A percentile compares a stretch with the other conserved stretches of the same genome.
These are phyloP conservation scores for Xylaria sp. DNA, from an alignment of 2,329 filamentous ascomycete species.

Conservation along the genomic window DNA sequence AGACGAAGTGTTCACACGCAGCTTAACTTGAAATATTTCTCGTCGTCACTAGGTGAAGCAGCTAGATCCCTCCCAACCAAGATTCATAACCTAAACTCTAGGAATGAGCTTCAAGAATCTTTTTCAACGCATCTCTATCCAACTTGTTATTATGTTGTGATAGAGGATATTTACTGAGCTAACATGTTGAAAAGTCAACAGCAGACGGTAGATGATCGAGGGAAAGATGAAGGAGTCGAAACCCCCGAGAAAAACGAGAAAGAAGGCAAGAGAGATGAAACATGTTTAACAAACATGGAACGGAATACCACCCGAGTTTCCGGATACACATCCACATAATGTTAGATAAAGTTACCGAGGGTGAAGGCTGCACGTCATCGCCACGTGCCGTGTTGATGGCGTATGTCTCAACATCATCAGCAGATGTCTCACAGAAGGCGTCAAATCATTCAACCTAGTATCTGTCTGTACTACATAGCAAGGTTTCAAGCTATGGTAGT, in stretches of 20 bases:
- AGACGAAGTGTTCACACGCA: constrained; percentile 6
- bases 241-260: too few species aligned
- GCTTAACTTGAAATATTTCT: neutral
- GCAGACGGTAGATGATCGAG: too few species aligned
- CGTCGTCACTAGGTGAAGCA: neutral
- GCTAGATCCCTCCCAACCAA: neutral
- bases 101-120: neutral
- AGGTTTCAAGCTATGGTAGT: neutral
- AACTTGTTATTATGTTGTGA: too few species aligned
- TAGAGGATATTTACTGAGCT: too few species aligned
- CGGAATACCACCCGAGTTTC: neutral
- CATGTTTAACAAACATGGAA: neutral
- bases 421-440: neutral
- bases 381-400: neutral
- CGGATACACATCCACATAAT: neutral
- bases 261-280: too few species aligned
- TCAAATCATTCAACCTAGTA: neutral
- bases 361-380: neutral
- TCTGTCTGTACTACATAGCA: constrained; percentile 10
- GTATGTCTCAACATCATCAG: neutral
- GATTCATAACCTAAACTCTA: neutral
- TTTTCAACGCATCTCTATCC: too few species aligned
- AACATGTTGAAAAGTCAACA: too few species aligned
- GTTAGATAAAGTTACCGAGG: neutral
- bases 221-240: too few species aligned